Base-by-base conservation (phyloP, 1,139 yeast species). In the Taphrina pruni region DNA sequence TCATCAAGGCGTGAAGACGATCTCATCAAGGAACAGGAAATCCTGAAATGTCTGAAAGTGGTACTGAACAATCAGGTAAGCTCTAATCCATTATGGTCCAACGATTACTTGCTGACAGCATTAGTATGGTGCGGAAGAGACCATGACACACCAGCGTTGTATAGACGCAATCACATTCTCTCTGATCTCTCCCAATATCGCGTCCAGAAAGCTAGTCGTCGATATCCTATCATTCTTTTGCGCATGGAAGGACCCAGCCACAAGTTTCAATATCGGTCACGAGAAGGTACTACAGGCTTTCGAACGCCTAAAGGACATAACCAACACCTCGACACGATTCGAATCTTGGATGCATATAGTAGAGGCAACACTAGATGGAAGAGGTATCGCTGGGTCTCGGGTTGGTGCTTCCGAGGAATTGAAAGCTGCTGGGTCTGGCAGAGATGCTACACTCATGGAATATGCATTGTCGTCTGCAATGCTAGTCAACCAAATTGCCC, bases 401-500 rank as follows among this genome's bases (percentile, higher is more conserved):
- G 98, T 94, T 8, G 97, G 97, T 1, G 97, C 97, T 0, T 88
- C 93, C 72, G 96, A 89, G n/a, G 98, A 94, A 73, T 83, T 87
- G 69, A 87, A 87, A 72, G 81, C 85, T 14, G 83, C 86, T 9
- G 90, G 91, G 0, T 77, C 83, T 1, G 79, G 82, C 2, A 84
- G 88, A 55, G 97, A 92, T 75, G 86, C 86, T 72, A 87, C 89
- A 68, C 82, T 94, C 39, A 80, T 87, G 74, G 97, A 93, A 72
- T 94, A 93, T 78, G 87, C 94, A 46, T 81, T 88, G 64, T 86
- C 93, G 20, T 88, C 97, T 0, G 83, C 93, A 84, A 81, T 91
- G 51, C 83, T 94, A 71, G 84, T 93, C 65, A 89, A 89, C 77
- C 86, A 90, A 4, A 83, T 94, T 35, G 86, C 92, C 32, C 84